Conservation (phyloP, 768 basidiomycete genomes). For the Gelatoporia subvermispora region DNA sequence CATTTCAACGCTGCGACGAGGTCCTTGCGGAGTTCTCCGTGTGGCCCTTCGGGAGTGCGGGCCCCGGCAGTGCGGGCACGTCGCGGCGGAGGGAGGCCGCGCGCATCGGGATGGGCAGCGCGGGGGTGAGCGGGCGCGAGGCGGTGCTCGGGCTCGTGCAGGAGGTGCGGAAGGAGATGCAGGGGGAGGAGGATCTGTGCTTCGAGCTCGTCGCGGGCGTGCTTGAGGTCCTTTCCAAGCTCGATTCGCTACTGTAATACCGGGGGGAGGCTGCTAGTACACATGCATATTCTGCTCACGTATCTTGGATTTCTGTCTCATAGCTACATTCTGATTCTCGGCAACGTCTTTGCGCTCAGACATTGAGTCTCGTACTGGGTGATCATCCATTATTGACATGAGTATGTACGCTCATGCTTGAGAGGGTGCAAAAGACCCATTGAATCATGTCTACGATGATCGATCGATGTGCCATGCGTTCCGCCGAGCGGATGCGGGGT, state of each 20-base stretch:
- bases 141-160: slow-evolving; percentile 68
- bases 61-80: slow-evolving; percentile 12
- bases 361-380: too few relatives aligned
- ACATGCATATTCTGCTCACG: too few relatives aligned
- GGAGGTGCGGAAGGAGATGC: slow-evolving; percentile 70
- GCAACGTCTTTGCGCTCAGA: too few relatives aligned
- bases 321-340: too few relatives aligned
- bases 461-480: too few relatives aligned
- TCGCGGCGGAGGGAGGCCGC: slow-evolving; percentile 31
- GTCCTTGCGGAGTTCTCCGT: slow-evolving; percentile 84
- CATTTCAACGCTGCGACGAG: slow-evolving; percentile 92
- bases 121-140: slow-evolving; percentile 50
- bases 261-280: too few relatives aligned
- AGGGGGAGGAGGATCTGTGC: slow-evolving; percentile 68
- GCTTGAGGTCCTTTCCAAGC: slow-evolving; percentile 85
- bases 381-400: too few relatives aligned
- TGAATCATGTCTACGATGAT: too few relatives aligned
- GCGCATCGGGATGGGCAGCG: slow-evolving; percentile 54
- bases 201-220: slow-evolving; percentile 93
- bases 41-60: slow-evolving; percentile 76
- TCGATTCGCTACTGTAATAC: slow-evolving; percentile 73
- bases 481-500: too few relatives aligned
- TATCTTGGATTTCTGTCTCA: too few relatives aligned
- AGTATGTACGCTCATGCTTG: too few relatives aligned
- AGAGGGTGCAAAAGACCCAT: too few relatives aligned